These are phyloP conservation scores for Yamadazyma sp. DNA, from an alignment of 1,139 yeast genomes.

Conservation along the genomic window DNA sequence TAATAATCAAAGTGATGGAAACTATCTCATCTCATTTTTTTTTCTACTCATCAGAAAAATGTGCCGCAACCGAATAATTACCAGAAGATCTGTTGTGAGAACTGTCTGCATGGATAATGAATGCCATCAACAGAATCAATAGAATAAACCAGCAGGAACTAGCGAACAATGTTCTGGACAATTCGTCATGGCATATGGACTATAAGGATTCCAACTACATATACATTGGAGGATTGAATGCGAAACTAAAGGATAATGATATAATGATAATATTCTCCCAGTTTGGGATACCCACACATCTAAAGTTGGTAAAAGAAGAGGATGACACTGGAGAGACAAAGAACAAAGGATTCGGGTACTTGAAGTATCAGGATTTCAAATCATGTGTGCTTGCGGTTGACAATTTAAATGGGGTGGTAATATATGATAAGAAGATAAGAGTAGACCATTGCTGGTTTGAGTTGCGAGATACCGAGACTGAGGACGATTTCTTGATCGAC, in stretches of 20 bases:
- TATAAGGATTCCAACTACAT: conserved; percentile 63
- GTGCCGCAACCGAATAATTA: conserved; percentile 10
- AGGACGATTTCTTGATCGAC: conserved; percentile 39
- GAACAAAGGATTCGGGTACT: conserved; percentile 75
- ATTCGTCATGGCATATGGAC: conserved; percentile 89
- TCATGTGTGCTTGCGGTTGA: conserved; percentile 87
- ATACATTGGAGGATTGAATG: conserved; percentile 71
- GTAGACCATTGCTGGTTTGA: conserved; percentile 79
- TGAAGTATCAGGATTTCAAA: conserved; percentile 79
- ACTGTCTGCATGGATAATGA: conserved; percentile 26
- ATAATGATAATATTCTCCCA: conserved; percentile 80
- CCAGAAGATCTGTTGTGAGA: neutral
- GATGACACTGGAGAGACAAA: conserved; percentile 69
- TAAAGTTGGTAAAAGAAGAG: conserved; percentile 68
- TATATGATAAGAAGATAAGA: conserved; percentile 56
- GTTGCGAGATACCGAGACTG: conserved; percentile 52
- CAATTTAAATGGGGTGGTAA: conserved; percentile 71
- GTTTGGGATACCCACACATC: conserved; percentile 82
- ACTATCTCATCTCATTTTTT: conserved; percentile 16
- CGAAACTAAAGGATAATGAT: conserved; percentile 69
- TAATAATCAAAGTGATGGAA: conserved; percentile 1
- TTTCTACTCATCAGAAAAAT: conserved; percentile 12
- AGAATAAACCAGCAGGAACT: conserved; percentile 69
- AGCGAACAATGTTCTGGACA: conserved; percentile 52
- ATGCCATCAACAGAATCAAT: conserved; percentile 50